Base-by-base conservation (phyloP, 1,284 basidiomycete species). In the Porodaedalea pini region DNA sequence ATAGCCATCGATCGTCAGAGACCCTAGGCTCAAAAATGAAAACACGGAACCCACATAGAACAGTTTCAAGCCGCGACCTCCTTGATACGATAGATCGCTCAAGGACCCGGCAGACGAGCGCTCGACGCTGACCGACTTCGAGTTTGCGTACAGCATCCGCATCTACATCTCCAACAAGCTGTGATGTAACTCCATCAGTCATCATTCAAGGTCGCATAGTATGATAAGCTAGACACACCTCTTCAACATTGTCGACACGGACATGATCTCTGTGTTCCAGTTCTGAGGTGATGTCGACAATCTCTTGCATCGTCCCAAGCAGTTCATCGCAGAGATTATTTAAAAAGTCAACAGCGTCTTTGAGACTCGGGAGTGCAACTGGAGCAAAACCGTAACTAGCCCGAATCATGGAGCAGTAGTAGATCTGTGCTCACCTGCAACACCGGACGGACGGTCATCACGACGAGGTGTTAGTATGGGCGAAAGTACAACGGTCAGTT, bases 281-380 rank as follows among this genome's bases (percentile, higher is more conserved):
- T 69, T 93, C 88, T 0, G 82, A 80, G 2, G 82, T 78, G 10
- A 92, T 74, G 63, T 85, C 83, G 3, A 78, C 73, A 25, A 92
- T 85, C 52, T 87, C 83, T 60, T 82, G 81, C 57, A 93, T 70
- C 0, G 80, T 82, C 8, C 77, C 75, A 0, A 78, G 68, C 2
- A 94, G 80, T 51, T 85, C 79, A 10, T 74, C 75, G 37, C 82
- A 80, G 2, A 89, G 73, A 56, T 81, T 77, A 53, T 81, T 79
- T 32, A 95, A 72, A 0, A 88, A 83, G 31, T 85, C 82, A 19
- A 92, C 77, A 0, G 85, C 81, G 60, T 91, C 85, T 3, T 89
- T 88, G 8, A 95, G 74, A 0, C 87, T 90, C 6, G 92, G 91
- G 17, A 88, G 81, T 3, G 84, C 84, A 1, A 82, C 86, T 86